A percentile compares a stretch with the other conserved stretches of the same genome.
Conservation (phyloP, 495 filamentous ascomycete species). For the Cladorrhinum samala region DNA sequence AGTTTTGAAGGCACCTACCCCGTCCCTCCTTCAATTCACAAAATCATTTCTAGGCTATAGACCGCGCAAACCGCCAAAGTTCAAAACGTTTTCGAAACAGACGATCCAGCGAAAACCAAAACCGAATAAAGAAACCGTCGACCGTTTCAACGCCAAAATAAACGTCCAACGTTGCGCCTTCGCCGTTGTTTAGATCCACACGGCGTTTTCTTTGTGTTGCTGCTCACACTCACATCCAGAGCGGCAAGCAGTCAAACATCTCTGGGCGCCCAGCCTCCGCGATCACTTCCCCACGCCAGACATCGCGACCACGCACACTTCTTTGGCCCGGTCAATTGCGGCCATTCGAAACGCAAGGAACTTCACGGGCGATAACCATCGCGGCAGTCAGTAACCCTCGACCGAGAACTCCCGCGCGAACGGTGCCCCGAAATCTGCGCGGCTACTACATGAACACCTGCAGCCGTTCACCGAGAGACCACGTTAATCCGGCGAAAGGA, state of each 20-base stretch:
- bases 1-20: constrained; percentile 9
- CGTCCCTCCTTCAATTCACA: constrained; percentile 3
- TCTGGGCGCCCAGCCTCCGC: constrained; percentile 33
- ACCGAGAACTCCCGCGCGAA: not conserved
- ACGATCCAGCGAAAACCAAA: constrained; percentile 2
- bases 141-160: not conserved
- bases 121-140: constrained; percentile 1
- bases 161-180: constrained; percentile 6
- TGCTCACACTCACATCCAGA: constrained; percentile 9
- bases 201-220: constrained; percentile 5
- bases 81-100: constrained; percentile 30
- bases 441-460: not conserved
- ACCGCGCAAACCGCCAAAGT: constrained; percentile 17
- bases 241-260: constrained; percentile 17
- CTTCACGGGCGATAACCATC: constrained; percentile 4
- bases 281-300: constrained; percentile 24
- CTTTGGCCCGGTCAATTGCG: constrained; percentile 10
- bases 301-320: constrained; percentile 14
- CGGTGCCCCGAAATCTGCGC: not conserved
- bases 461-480: not conserved
- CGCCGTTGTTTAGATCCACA: not conserved
- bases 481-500: constrained; percentile 7
- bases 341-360: not conserved
- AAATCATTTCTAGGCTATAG: too few relatives aligned
- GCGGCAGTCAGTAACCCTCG: not conserved